Evolutionary conservation across 257 asterid genomes (phyloP), one percentile per base, ranked within the genome.

Genomic region (Nyctanthes arbortristis): DNA sequence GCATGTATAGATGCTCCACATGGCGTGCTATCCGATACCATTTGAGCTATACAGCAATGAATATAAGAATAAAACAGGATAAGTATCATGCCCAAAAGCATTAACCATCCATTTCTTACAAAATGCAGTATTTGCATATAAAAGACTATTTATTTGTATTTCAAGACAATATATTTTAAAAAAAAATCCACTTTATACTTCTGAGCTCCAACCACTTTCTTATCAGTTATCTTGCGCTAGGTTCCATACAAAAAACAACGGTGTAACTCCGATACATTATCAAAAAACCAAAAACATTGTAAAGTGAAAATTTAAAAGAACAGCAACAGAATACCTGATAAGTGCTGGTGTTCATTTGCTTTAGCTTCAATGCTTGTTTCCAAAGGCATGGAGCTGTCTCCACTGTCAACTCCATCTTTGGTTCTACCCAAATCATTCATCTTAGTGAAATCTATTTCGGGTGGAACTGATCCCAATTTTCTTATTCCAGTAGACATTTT

Each of bases 41-140:
- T 75, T 66, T 76, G 79, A 73, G 75, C 72, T 29, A 62, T 59
- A 47, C 33, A 66, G 63, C 43, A 73, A 29, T 66, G 39, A 33
- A 49, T 24, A 63, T 29, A 63, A 73, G 18, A 56, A 37, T 12
- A 16, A 3, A 56, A n/a, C n/a, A n/a, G n/a, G n/a, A n/a, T n/a
- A n/a, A n/a, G n/a, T n/a, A n/a, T n/a, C 13, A 61, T 29, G 24
- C 4, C 32, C 14, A 11, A 16, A 63, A 18, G 39, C n/a, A 11
- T 62, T 39, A 4, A 40, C 35, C 20, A 14, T 25, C 5, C 36
- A 31, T 22, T 2, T 24, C 29, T 20, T 5, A 14, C 34, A 35
- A 47, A 25, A 10, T n/a, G n/a, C n/a, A 34, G 3, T 27, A 60
- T 32, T 30, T 39, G 12, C 27, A 49, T 49, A 29, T n/a, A n/a